Base-by-base conservation (phyloP, 805 yeast species). In the Geotrichum ghanense region DNA sequence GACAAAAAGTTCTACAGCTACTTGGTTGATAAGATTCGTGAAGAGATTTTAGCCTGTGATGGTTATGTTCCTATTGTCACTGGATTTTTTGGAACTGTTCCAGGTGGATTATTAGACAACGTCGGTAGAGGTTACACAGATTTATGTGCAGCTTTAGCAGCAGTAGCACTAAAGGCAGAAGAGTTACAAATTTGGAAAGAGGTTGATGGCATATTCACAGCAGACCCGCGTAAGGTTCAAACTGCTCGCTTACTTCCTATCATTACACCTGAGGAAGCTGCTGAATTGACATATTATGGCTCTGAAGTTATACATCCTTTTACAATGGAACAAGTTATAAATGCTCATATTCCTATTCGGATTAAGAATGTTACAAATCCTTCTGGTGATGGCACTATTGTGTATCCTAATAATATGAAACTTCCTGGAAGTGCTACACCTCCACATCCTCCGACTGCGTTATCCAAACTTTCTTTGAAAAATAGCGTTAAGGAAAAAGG, bases 61-160 rank as follows among this genome's bases (percentile, higher is more conserved):
- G 58, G 59, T 43, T 62, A 74, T 14, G 81, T 89, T 20, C 98
- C 98, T 1, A 96, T 92, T 1, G 72, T 92, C 48, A 92, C 98
- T 24, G 98, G 98, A 2, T 92, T 86, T 64, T 92, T 92, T 57
- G 98, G 98, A 22, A 71, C 78, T 31, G 83, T 92, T n/a, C 97
- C 97, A 26, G 97, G 96, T 53, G 97, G 98, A 14, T 69, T 92
- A 48, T 70, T 92, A 53, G 83, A 83, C 57, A 86, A 94, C 45
- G 95, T 92, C 48, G 98, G 98, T 41, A 79, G 98, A 61, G 98
- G 98, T 34, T 92, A 92, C 66, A 92, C 98, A 7, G 98, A 92
- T 64, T 70, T 92, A 56, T 92, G 98, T 71, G 98, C 98, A 17
- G 98, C 97, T 1, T 73, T 92, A 59, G 76, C 88, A 35, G 96